phyloP scores from a whole-genome alignment of 345 rosid genomes.

The Abelmoschus esculentus region DNA sequence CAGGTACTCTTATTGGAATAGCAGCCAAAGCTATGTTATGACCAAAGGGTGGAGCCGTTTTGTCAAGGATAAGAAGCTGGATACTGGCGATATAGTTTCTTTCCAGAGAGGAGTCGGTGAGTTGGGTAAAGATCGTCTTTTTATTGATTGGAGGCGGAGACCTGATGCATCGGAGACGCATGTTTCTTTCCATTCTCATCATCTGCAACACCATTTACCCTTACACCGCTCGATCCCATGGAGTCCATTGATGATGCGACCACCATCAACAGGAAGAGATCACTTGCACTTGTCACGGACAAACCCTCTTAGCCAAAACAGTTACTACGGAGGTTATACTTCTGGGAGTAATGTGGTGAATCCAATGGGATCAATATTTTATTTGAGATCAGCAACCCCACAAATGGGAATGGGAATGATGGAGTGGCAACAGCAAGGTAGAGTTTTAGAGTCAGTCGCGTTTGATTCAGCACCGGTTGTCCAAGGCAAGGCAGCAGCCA shows the following conservation, averaged over 20 bases:
- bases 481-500: slow-evolving; percentile 53
- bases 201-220: slow-evolving; percentile 26
- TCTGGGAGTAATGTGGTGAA: slow-evolving; percentile 19
- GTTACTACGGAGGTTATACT: slow-evolving; percentile 17
- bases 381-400: slow-evolving; percentile 27
- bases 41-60: slow-evolving; percentile 86
- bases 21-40: slow-evolving; percentile 81
- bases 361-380: slow-evolving; percentile 26
- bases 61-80: slow-evolving; percentile 70
- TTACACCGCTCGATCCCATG: slow-evolving; percentile 30
- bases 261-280: slow-evolving; percentile 11
- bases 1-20: slow-evolving; percentile 71
- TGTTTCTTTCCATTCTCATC: neutral
- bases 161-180: slow-evolving; percentile 29
- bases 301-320: slow-evolving; percentile 13
- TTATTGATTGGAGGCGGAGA: slow-evolving; percentile 67
- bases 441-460: slow-evolving; percentile 23
- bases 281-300: neutral
- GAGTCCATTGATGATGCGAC: slow-evolving; percentile 40
- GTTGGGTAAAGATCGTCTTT: slow-evolving; percentile 35
- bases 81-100: slow-evolving; percentile 71
- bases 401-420: slow-evolving; percentile 26
- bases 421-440: slow-evolving; percentile 21
- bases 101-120: slow-evolving; percentile 59
- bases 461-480: slow-evolving; percentile 60